Base-by-base conservation (phyloP, 768 basidiomycete species). In the Nidularia pulvinata region DNA sequence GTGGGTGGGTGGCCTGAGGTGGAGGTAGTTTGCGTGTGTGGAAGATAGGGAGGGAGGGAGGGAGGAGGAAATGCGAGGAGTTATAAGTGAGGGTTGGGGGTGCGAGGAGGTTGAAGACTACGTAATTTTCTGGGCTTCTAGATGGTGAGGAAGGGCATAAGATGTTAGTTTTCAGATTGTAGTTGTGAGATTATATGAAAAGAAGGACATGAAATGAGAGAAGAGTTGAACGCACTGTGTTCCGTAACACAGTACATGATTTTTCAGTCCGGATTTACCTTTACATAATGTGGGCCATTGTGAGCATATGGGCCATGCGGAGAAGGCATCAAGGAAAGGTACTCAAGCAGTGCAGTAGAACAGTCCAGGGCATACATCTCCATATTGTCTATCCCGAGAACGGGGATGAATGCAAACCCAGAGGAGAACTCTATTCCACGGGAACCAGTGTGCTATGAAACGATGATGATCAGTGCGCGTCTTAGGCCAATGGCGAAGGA, bases 241-340 rank as follows among this genome's bases (percentile, higher is more conserved):
- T 83, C 82, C 3, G 80, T 80, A 10, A 82, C 73, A 52, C 71
- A 77, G 56, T 83, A 83, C 7, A 83, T 59, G 0, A 81, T 57
- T 46, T 69, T 73, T 0, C 80, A 80, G 55, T 80, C 80, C 0
- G 81, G 80, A 55, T 81, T 79, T 1, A 82, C 59, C 55, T 79
- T 80, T 54, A 82, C 65, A 62, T 83, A 81, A 14, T 81, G 68
- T 3, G 82, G 80, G 1, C 80, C 82, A 51, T 82, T 79, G 30
- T 75, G 68, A 0, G 67, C 64, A 3, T 53, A 56, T 1, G 60
- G 46, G 9, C 74, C 67, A 25, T 76, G 67, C 0, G 79, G 78
- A 9, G 79, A 79, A 1, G 60, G 57, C 11, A 69, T 67, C 3
- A 76, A 73, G 7, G 68, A 57, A 1, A 78, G 52, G 49, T 77